phyloP scores from a whole-genome alignment of 2,329 filamentous ascomycete species.

The Claviceps capensis region DNA sequence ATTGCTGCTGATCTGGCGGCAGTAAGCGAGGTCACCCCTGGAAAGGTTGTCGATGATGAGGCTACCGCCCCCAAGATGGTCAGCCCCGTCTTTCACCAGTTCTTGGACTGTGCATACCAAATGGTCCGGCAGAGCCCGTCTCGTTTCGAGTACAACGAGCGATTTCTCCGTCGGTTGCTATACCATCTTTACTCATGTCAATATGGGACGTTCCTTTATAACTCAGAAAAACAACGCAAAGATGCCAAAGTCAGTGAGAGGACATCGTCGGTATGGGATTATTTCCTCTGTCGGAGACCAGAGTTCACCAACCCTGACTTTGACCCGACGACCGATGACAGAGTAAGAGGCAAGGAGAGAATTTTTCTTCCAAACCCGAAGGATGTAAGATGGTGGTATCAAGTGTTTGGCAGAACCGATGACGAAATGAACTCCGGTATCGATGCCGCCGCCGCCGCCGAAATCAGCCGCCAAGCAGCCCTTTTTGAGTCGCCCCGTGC shows the following conservation, averaged over 20 bases:
- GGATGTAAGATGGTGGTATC: constrained; percentile 88
- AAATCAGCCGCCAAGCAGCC: constrained; percentile 25
- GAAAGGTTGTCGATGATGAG: constrained; percentile 37
- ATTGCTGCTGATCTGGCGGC: constrained; percentile 44
- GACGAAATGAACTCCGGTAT: constrained; percentile 79
- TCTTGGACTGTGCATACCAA: constrained; percentile 88
- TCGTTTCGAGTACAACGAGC: constrained; percentile 92
- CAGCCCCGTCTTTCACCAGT: constrained; percentile 94
- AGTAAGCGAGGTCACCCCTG: constrained; percentile 24
- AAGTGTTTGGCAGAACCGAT: constrained; percentile 73
- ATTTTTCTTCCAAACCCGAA: constrained; percentile 66
- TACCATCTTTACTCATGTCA: constrained; percentile 95
- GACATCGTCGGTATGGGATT: constrained; percentile 87
- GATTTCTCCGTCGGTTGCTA: constrained; percentile 74
- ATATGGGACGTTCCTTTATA: constrained; percentile 92
- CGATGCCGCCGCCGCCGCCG: constrained; percentile 38
- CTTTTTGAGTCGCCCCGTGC: constrained; percentile 17
- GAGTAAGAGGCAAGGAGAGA: constrained; percentile 64
- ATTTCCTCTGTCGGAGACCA: constrained; percentile 67
- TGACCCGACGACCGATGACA: constrained; percentile 61
- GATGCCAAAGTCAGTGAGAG: constrained; percentile 55
- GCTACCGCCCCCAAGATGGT: constrained; percentile 79
- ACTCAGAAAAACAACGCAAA: constrained; percentile 78
- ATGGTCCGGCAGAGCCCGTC: constrained; percentile 72
- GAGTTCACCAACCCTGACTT: constrained; percentile 80